Percentiles rank a stretch among this genome's conserved stretches.
These are phyloP conservation scores for Biscutella auriculata DNA, from an alignment of 441 rosid species.

Conservation along the genomic window DNA sequence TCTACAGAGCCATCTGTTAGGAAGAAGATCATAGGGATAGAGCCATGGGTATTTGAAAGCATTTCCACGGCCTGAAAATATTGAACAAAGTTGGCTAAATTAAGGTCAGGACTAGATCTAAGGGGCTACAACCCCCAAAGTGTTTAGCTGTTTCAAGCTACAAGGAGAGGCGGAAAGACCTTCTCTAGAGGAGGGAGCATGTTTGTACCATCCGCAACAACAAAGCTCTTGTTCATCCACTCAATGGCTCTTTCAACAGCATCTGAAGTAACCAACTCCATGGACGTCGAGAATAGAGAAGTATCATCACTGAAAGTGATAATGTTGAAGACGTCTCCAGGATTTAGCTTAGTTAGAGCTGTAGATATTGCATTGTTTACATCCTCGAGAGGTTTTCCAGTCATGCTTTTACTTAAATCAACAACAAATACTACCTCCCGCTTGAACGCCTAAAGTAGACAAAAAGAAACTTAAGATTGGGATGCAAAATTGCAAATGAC, in stretches of 20 bases:
- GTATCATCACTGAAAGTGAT: conserved; percentile 70
- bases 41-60: conserved; percentile 41
- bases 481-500: background rate
- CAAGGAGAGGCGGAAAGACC: conserved; percentile 31
- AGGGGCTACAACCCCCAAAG: background rate
- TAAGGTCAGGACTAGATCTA: background rate
- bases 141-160: background rate
- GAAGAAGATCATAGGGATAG: conserved; percentile 59
- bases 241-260: conserved; percentile 50
- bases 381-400: conserved; percentile 61
- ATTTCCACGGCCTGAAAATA: conserved; percentile 72
- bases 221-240: conserved; percentile 62
- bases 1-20: conserved; percentile 75
- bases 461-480: background rate
- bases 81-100: background rate
- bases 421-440: conserved; percentile 72
- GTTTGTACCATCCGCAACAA: conserved; percentile 68
- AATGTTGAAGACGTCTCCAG: conserved; percentile 74
- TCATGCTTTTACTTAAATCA: conserved; percentile 95
- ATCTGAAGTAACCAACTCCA: conserved; percentile 60
- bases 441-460: conserved; percentile 46
- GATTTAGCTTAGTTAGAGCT: conserved; percentile 47
- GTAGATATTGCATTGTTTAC: conserved; percentile 49
- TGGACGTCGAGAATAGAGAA: conserved; percentile 52
- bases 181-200: conserved; percentile 60